Base-by-base conservation (phyloP, 1,284 basidiomycete genomes). In the Moniliophthora roreri region DNA sequence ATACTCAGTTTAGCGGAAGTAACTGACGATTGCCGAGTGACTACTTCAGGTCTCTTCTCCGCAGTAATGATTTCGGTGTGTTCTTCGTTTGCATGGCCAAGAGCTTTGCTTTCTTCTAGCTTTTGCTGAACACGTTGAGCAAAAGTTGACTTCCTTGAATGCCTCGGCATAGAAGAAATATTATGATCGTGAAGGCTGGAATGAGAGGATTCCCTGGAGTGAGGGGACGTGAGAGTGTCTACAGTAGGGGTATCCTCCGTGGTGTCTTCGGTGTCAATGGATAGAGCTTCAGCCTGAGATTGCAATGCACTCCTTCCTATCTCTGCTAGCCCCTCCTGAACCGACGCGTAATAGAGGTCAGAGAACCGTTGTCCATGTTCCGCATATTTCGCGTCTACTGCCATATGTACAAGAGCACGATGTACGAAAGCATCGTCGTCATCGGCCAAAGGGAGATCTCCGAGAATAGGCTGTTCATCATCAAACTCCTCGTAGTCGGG, bases 51-150 rank as follows among this genome's bases (percentile, higher is more conserved):
- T 26, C 24, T 23, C 24, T 26, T 46, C 26, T 46, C 24, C n/a
- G 2, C 16, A 36, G 11, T n/a, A 13, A 38, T 23, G 7, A 16
- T 48, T 10, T 24, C 51, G 11, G 23, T 20, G 10, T 15, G 34
- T 36, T 16, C 28, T 48, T 15, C 26, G 47, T 28, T 35, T n/a
- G 38, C 45, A 13, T 39, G 23, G 34, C 36, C 7, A 18, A 28
- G 46, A 40, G 49, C 51, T 38, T 46, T 52, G 21, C 54, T 60
- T 28, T 57, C 62, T 35, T 64, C 57, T 21, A 69, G 58, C 58
- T 74, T 76, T 49, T 73, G 67, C 50, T 71, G 72, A n/a, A 72
- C 67, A 45, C 71, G 72, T 42, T 62, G 57, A 35, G 70, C 62
- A 59, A 79, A 76, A 8, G 69, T 67, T 20, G 68, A 65, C 8